Conservation (phyloP, 2,329 filamentous ascomycete genomes). For the Fusarium buharicum region DNA sequence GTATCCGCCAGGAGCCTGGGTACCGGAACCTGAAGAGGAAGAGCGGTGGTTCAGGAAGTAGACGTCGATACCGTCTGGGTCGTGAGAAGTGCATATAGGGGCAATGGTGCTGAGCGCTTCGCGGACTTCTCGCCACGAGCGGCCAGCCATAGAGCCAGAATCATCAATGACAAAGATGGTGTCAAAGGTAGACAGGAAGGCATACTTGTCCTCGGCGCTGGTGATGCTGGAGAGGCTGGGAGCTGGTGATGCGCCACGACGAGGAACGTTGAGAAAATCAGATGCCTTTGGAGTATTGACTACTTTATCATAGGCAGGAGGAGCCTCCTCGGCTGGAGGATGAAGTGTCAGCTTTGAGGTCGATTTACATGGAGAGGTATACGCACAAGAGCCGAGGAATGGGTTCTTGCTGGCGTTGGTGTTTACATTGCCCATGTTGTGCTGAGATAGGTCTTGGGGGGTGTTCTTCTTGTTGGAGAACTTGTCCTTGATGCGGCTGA, state of each 20-base stretch:
- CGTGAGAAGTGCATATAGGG: constrained; percentile 82
- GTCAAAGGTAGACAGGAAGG: constrained; percentile 83
- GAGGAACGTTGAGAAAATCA: constrained; percentile 23
- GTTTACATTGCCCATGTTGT: constrained; percentile 17
- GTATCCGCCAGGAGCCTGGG: constrained; percentile 65
- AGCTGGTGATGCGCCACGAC: constrained; percentile 26
- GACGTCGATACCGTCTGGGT: constrained; percentile 87
- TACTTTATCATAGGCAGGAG: constrained; percentile 50
- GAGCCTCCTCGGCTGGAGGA: constrained; percentile 44
- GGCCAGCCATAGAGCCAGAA: constrained; percentile 83
- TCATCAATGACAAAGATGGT: constrained; percentile 94
- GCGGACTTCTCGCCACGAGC: constrained; percentile 79
- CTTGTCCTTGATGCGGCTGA: constrained; percentile 49
- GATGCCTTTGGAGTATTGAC: constrained; percentile 4
- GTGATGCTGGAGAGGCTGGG: constrained; percentile 46
- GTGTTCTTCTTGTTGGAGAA: constrained; percentile 43
- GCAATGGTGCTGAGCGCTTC: constrained; percentile 77
- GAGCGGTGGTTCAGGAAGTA: constrained; percentile 84
- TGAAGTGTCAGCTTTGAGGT: constrained; percentile 2
- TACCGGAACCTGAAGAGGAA: constrained; percentile 49
- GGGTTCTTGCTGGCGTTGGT: not conserved
- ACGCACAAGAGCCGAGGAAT: constrained; percentile 18
- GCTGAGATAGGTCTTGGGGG: constrained; percentile 2
- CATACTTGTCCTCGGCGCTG: constrained; percentile 72
- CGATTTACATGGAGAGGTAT: not conserved